phyloP scores from a whole-genome alignment of 768 basidiomycete species.

The Clitopilus hobsonii region DNA sequence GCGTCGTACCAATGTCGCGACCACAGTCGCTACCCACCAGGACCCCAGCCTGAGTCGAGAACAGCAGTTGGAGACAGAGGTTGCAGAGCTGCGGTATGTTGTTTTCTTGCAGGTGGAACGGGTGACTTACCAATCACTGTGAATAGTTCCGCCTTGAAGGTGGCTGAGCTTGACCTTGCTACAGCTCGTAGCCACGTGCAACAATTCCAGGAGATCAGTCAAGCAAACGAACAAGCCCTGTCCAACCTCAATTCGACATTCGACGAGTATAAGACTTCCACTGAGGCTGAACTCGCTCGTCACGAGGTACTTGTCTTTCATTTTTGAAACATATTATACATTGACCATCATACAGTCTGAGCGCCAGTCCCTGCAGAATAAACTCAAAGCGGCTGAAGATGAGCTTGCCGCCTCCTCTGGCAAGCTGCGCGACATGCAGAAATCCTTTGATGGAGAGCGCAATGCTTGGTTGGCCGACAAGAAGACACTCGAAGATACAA shows the following conservation, averaged over 20 bases:
- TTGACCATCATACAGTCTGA: conserved; percentile 45
- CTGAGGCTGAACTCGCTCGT: conserved; percentile 62
- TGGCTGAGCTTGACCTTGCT: conserved; percentile 72
- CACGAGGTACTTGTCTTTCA: conserved; percentile 51
- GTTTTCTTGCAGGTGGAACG: no score
- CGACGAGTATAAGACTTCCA: conserved; percentile 74
- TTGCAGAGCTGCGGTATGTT: conserved; percentile 78
- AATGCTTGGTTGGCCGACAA: conserved; percentile 73
- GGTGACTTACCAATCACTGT: no score
- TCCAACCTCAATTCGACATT: conserved; percentile 64
- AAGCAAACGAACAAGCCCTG: conserved; percentile 76
- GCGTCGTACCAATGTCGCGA: conserved; percentile 42
- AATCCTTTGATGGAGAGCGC: conserved; percentile 64
- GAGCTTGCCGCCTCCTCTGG: conserved; percentile 46
- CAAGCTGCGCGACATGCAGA: conserved; percentile 56
- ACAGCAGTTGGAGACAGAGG: conserved; percentile 78
- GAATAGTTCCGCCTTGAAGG: conserved; percentile 65
- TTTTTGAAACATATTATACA: not conserved
- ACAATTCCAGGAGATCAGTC: conserved; percentile 84
- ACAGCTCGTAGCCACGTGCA: conserved; percentile 68
- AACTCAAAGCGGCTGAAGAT: conserved; percentile 46
- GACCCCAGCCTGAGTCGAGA: conserved; percentile 56
- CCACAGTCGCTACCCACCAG: conserved; percentile 24
- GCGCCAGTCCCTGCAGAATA: conserved; percentile 56
- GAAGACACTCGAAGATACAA: conserved; percentile 76